phyloP scores from a whole-genome alignment of 371 early-diverging fungal genomes.

The Circinella umbellata region DNA sequence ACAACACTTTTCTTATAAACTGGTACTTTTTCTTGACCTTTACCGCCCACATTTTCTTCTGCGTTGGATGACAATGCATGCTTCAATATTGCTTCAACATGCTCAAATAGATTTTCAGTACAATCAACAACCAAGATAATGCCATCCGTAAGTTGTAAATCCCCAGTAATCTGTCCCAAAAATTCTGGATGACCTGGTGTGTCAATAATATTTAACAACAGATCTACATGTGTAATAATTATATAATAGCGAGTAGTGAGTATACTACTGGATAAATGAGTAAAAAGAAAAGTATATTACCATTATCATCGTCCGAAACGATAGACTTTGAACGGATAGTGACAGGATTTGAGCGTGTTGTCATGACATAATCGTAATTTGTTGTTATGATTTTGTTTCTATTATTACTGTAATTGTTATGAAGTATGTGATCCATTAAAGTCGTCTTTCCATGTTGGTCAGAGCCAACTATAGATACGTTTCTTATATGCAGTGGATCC shows the following conservation, averaged over 20 bases:
- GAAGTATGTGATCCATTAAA: not conserved
- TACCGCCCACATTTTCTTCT: too few relatives aligned
- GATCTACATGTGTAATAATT: not conserved
- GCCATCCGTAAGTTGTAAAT: not conserved
- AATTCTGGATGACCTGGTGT: constrained; percentile 2
- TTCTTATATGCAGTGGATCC: not conserved
- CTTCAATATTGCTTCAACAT: not conserved
- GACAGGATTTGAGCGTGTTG: not conserved
- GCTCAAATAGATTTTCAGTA: not conserved
- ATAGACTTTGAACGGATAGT: not conserved
- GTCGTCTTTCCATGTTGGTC: not conserved
- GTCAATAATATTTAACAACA: not conserved
- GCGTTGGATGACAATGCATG: not conserved
- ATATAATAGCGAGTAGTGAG: not conserved
- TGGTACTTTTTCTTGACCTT: too few relatives aligned
- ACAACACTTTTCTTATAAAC: too few relatives aligned
- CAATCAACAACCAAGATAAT: not conserved
- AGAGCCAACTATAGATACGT: not conserved
- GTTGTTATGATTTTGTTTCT: not conserved
- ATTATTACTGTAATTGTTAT: not conserved
- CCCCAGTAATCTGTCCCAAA: not conserved
- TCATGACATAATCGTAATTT: not conserved
- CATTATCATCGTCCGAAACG: not conserved
- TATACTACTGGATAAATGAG: not conserved
- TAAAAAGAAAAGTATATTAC: not conserved